Evolutionary conservation across 495 filamentous ascomycete species (phyloP).

Genomic region (Hyaloscypha bicolor): DNA sequence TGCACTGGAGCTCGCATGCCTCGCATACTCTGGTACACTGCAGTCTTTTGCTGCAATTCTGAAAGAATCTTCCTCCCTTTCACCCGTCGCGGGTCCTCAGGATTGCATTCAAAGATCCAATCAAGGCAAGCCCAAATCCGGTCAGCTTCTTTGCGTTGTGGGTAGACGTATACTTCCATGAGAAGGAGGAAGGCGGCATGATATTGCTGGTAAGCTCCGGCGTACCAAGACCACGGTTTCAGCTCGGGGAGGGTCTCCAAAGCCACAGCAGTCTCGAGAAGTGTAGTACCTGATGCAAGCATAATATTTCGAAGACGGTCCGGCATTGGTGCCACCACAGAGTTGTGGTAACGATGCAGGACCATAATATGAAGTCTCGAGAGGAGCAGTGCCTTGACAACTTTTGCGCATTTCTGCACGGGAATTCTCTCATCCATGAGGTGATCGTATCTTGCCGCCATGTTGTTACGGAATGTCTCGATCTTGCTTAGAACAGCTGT

Average conservation of each 20-base stretch:
- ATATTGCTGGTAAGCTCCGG: constrained; percentile 57
- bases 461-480: constrained; percentile 58
- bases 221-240: constrained; percentile 56
- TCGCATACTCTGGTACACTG: constrained; percentile 33
- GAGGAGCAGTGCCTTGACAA: constrained; percentile 63
- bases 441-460: constrained; percentile 61
- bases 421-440: constrained; percentile 59
- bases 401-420: constrained; percentile 59
- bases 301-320: constrained; percentile 48
- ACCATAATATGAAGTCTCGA: constrained; percentile 64
- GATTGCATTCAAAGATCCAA: constrained; percentile 60
- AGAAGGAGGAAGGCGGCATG: constrained; percentile 55
- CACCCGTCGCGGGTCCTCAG: constrained; percentile 18
- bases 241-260: constrained; percentile 59
- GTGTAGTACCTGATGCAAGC: constrained; percentile 51
- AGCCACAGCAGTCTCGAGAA: constrained; percentile 60
- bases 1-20: constrained; percentile 29
- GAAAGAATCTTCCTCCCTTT: constrained; percentile 29
- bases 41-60: constrained; percentile 32
- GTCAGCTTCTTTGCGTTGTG: constrained; percentile 54
- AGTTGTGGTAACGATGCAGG: constrained; percentile 64
- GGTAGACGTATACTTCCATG: constrained; percentile 57
- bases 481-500: constrained; percentile 60
- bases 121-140: constrained; percentile 72
- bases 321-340: constrained; percentile 53